Base-by-base conservation (phyloP, 2,329 filamentous ascomycete genomes). In the Cladophialophora bantiana region DNA sequence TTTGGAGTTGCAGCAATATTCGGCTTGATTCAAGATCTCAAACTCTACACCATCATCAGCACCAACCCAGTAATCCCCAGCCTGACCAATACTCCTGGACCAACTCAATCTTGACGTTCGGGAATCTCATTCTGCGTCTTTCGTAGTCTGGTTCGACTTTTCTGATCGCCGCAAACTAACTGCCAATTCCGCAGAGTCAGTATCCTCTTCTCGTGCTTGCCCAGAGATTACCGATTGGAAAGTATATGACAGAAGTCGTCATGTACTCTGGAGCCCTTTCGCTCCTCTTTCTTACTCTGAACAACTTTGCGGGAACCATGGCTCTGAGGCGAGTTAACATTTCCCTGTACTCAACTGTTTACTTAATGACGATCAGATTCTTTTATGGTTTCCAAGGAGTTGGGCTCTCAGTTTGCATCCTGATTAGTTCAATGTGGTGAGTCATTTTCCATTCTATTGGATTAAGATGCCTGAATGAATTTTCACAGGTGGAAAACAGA, bases 271-370 rank as follows among this genome's bases (percentile, higher is more conserved):
- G 50, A 53, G 18, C 50, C 31, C 50, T 53, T 34, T 12, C 50
- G 3, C 50, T 53, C 26, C 50, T 53, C 18, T 53, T 53, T 32
- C 50, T 53, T 13, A 53, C 50, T 5, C 12, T 53, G 13, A 4
- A 32, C 31, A 53, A 32, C 50, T 53, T 53, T 53, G 50, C 20
- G 20, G 50, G 50, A 10, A 53, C 50, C 50, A 53, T 53, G 50
- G 50, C 18, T 53, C 20, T 53, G 13, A 53, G 13, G 50, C 26
- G 18, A 53, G 20, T n/a, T 18, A 6, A 4, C 13, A 53, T 31
- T n/a, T 32, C 26, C 20, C 4, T 3, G 3, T 42, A n/a, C 20
- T 31, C 20, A 7, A 4, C 18, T n/a, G 20, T 3, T n/a, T 18
- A 12, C 13, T 15, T 53, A n/a, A 53, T 18, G 18, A 26, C 4